A percentile compares a stretch with the other conserved stretches of the same genome.
Evolutionary conservation across 352 stramenopile species (phyloP).

Genomic region (Phytophthora kernoviae): DNA sequence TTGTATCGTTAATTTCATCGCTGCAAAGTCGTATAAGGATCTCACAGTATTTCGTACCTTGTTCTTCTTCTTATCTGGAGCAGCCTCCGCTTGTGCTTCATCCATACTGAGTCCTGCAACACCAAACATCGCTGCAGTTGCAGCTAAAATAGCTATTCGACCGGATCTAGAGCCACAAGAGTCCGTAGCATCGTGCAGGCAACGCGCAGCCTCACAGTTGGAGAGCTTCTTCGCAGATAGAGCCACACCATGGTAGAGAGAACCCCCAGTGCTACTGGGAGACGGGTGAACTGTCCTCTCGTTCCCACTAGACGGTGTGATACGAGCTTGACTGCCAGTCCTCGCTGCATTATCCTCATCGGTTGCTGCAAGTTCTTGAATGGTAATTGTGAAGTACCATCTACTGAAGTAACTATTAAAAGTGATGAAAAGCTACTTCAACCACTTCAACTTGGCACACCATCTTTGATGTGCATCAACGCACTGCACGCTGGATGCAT

Average conservation of each 20-base stretch:
- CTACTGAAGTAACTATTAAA: slow-evolving; percentile 3
- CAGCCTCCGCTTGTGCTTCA: slow-evolving; percentile 22
- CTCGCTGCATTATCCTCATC: slow-evolving; percentile 19
- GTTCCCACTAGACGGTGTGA: slow-evolving; percentile 9
- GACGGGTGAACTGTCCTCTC: not conserved
- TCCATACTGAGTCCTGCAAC: slow-evolving; percentile 5
- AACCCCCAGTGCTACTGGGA: slow-evolving; percentile 1
- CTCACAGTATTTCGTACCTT: slow-evolving; percentile 28
- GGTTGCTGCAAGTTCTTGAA: slow-evolving; percentile 16
- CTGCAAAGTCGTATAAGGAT: slow-evolving; percentile 1
- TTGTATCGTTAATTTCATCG: not conserved
- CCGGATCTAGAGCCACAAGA: slow-evolving; percentile 9
- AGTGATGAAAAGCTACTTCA: not conserved
- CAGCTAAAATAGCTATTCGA: slow-evolving; percentile 21
- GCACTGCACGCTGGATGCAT: not conserved
- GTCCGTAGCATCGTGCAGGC: slow-evolving; percentile 7
- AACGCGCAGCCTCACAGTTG: slow-evolving; percentile 8
- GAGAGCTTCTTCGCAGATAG: not conserved
- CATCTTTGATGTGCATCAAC: slow-evolving; percentile 11
- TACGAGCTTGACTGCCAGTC: slow-evolving; percentile 20
- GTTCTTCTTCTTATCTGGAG: slow-evolving; percentile 27
- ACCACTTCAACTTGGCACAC: slow-evolving; percentile 11
- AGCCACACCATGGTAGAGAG: not conserved
- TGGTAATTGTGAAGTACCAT: not conserved
- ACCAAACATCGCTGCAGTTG: slow-evolving; percentile 20